These are phyloP conservation scores for Solanum bulbocastanum DNA, from an alignment of 257 asterid species.

Conservation along the genomic window DNA sequence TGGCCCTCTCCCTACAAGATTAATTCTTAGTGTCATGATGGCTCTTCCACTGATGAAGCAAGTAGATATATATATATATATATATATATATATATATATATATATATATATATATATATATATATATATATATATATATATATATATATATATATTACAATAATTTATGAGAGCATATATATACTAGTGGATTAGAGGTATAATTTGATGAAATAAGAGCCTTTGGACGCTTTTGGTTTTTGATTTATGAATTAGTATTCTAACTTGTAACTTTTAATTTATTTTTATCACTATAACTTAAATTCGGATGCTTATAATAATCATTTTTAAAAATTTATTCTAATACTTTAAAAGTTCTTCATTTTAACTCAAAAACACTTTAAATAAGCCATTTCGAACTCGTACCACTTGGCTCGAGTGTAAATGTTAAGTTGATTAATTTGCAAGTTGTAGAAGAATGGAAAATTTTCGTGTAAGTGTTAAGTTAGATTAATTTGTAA, in stretches of 20 bases:
- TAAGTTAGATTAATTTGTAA: neutral
- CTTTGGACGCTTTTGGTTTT: no score
- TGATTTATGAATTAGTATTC: neutral
- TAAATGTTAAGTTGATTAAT: neutral
- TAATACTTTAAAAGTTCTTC: no score
- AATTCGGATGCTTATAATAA: no score
- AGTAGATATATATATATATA: neutral
- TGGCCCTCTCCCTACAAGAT: neutral
- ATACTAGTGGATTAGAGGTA: neutral
- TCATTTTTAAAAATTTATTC: no score
- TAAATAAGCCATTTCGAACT: rapidly evolving
- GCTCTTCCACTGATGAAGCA: neutral
- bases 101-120: no score
- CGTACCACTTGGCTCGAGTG: rapidly evolving
- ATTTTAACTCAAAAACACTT: no score
- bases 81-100: no score
- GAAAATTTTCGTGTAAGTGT: neutral
- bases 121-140: rapidly evolving
- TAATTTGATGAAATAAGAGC: neutral
- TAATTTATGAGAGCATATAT: neutral
- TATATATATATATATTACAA: neutral
- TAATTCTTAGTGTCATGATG: neutral
- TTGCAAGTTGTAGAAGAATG: neutral
- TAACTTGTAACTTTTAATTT: no score
- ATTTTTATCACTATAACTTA: neutral